A percentile compares a stretch with the other conserved stretches of the same genome.
Evolutionary conservation across 2,329 filamentous ascomycete species (phyloP).

Genomic region (Phaeosphaeria sp.): DNA sequence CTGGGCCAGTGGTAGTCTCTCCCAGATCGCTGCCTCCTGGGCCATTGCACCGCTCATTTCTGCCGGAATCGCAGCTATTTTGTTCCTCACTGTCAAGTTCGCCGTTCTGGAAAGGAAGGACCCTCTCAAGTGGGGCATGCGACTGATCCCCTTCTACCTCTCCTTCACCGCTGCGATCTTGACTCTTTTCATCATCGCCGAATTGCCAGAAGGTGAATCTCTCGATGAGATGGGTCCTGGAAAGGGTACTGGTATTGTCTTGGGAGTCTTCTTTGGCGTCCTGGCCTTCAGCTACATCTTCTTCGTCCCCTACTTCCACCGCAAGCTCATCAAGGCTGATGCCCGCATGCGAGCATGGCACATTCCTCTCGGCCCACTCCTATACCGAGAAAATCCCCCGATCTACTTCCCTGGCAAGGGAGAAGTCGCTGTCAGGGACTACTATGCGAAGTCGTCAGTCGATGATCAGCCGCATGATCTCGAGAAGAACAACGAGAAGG

Average conservation of each 20-base stretch:
- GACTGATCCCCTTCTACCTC: slow-evolving; percentile 56
- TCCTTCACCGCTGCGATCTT: slow-evolving; percentile 55
- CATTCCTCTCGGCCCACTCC: slow-evolving; percentile 42
- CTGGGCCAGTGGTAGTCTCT: slow-evolving; percentile 17
- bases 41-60: slow-evolving; percentile 56
- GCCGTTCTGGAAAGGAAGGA: slow-evolving; percentile 56
- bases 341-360: slow-evolving; percentile 19
- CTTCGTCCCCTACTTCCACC: slow-evolving; percentile 20
- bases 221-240: slow-evolving; percentile 20
- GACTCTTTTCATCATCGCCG: slow-evolving; percentile 64
- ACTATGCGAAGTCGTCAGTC: slow-evolving; percentile 28
- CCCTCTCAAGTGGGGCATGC: slow-evolving; percentile 56
- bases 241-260: slow-evolving; percentile 11
- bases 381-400: slow-evolving; percentile 44
- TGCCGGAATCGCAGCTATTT: slow-evolving; percentile 53
- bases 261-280: slow-evolving; percentile 11
- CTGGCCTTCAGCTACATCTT: slow-evolving; percentile 15
- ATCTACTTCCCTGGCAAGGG: slow-evolving; percentile 46
- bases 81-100: slow-evolving; percentile 58
- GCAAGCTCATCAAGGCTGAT: slow-evolving; percentile 15
- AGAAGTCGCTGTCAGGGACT: slow-evolving; percentile 39
- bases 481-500: slow-evolving; percentile 5
- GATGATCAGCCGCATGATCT: neutral
- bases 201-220: slow-evolving; percentile 37
- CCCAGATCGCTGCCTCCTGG: slow-evolving; percentile 12